phyloP scores from a whole-genome alignment of 2,329 filamentous ascomycete species.

The Arthrobotrys iridis region DNA sequence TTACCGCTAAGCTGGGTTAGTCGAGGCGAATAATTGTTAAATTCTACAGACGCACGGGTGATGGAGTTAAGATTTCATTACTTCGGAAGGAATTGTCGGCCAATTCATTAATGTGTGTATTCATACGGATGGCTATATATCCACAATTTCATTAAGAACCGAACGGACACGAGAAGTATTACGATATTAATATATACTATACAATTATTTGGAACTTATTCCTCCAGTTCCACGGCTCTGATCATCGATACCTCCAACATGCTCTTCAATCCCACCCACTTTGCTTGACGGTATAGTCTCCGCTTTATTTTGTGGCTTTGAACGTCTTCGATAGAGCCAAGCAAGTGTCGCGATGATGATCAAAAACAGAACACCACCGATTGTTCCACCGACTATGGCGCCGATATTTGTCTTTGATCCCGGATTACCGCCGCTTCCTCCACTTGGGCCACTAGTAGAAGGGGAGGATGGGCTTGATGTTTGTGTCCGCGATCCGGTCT shows the following conservation, averaged over 20 bases:
- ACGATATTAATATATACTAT: too few relatives aligned
- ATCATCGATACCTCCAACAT: slow-evolving; percentile 34
- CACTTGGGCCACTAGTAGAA: not conserved
- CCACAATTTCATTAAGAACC: too few relatives aligned
- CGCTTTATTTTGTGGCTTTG: not conserved
- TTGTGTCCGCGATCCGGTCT: not conserved
- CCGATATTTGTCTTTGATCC: slow-evolving; percentile 60
- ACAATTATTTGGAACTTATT: slow-evolving; percentile 10
- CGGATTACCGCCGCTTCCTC: not conserved
- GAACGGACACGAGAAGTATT: too few relatives aligned
- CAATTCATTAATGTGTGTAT: too few relatives aligned
- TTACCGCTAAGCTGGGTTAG: too few relatives aligned
- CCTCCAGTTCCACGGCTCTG: slow-evolving; percentile 7
- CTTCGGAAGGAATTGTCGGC: too few relatives aligned
- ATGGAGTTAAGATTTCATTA: too few relatives aligned
- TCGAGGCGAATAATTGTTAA: too few relatives aligned
- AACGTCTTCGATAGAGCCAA: slow-evolving; percentile 63
- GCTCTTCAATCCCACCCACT: slow-evolving; percentile 14
- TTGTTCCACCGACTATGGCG: slow-evolving; percentile 65
- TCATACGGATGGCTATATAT: too few relatives aligned
- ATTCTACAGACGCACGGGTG: too few relatives aligned
- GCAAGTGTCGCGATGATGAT: slow-evolving; percentile 61
- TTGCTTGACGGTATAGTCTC: not conserved
- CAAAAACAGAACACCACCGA: slow-evolving; percentile 64
- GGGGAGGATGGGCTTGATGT: not conserved